Evolutionary conservation across 305 asterid genomes (phyloP).

Genomic region (Rubia tinctorum): DNA sequence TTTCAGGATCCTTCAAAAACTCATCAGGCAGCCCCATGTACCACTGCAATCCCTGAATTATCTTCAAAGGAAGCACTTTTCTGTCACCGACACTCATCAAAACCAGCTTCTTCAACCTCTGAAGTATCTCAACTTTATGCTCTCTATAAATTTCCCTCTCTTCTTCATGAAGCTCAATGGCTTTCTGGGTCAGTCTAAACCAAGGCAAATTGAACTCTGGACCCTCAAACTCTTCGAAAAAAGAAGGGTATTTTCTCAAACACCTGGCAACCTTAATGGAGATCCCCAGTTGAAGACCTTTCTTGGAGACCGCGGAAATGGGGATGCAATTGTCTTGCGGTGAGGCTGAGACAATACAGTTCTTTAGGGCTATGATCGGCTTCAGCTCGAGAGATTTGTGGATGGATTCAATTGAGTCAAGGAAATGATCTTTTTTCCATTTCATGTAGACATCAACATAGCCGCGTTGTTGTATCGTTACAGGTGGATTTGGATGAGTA

Average conservation of each 20-base stretch:
- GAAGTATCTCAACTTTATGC: conserved; percentile 46
- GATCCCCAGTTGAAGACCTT: conserved; percentile 47
- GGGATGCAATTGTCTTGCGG: conserved; percentile 65
- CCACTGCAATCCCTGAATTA: conserved; percentile 70
- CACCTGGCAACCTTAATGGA: conserved; percentile 59
- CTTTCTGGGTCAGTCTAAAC: conserved; percentile 67
- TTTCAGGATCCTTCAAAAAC: conserved; percentile 46
- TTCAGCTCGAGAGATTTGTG: conserved; percentile 70
- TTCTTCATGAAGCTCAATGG: conserved; percentile 63
- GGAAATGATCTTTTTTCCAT: conserved; percentile 68
- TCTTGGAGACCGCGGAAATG: conserved; percentile 62
- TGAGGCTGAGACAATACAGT: conserved; percentile 59
- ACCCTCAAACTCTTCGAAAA: conserved; percentile 79
- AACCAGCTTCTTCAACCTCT: conserved; percentile 63
- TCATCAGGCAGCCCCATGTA: conserved; percentile 73
- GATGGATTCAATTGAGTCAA: conserved; percentile 66
- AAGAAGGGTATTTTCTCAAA: conserved; percentile 76
- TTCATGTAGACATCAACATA: conserved; percentile 84
- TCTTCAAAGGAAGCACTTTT: conserved; percentile 62
- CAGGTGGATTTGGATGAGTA: conserved; percentile 16
- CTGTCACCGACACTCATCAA: conserved; percentile 56
- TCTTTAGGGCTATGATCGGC: conserved; percentile 59
- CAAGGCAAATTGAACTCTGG: conserved; percentile 68
- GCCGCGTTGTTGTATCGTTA: conserved; percentile 36
- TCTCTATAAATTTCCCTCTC: conserved; percentile 51